These are phyloP conservation scores for Epichloe baconii DNA, from an alignment of 2,329 filamentous ascomycete genomes.

Conservation along the genomic window DNA sequence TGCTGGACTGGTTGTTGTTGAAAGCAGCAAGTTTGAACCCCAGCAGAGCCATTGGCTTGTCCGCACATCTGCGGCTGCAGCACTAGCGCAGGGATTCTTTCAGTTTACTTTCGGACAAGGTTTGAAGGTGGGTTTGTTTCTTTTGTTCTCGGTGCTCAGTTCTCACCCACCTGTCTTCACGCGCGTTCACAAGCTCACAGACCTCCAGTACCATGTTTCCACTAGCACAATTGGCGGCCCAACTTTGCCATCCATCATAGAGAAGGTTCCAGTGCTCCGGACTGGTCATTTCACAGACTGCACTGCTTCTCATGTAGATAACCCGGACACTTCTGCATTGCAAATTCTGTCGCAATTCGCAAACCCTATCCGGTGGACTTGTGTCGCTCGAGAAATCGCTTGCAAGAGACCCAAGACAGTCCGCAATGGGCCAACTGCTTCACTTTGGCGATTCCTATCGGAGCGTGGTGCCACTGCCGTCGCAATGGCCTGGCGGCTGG, in stretches of 20 bases:
- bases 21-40: background rate
- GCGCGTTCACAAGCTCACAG: background rate
- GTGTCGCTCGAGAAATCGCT: background rate
- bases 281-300: background rate
- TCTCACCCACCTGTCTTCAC: too few species aligned
- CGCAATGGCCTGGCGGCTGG: background rate
- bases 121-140: background rate
- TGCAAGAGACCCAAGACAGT: background rate
- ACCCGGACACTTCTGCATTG: background rate
- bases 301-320: background rate
- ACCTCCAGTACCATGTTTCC: background rate
- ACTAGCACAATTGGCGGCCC: background rate
- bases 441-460: background rate
- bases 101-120: background rate
- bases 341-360: background rate
- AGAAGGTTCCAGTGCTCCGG: background rate
- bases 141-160: background rate
- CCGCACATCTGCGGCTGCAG: slow-evolving; percentile 10
- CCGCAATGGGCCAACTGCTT: background rate
- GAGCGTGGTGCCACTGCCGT: background rate
- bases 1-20: slow-evolving; percentile 1
- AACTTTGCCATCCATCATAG: background rate
- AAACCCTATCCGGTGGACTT: background rate
- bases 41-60: slow-evolving; percentile 11
- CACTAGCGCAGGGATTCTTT: slow-evolving; percentile 8